These are phyloP conservation scores for Neofusicoccum umdonicola DNA, from an alignment of 2,329 filamentous ascomycete species.

Conservation along the genomic window DNA sequence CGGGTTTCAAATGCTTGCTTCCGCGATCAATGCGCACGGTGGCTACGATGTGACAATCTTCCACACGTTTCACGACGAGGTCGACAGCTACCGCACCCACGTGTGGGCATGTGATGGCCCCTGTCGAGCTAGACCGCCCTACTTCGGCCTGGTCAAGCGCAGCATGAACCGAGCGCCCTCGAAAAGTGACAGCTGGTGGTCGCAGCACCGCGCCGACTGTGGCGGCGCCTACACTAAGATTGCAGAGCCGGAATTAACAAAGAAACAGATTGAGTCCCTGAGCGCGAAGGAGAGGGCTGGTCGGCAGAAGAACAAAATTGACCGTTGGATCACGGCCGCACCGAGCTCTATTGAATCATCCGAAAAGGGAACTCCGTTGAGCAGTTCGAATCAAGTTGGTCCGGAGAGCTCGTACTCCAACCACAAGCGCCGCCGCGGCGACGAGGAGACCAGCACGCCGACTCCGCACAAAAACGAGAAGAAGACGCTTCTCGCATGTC, in stretches of 20 bases:
- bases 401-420: slow-evolving; percentile 7
- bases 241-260: slow-evolving; percentile 41
- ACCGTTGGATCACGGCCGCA: slow-evolving; percentile 35
- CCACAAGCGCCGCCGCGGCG: slow-evolving; percentile 24
- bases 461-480: slow-evolving; percentile 12
- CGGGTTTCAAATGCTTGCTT: slow-evolving; percentile 44
- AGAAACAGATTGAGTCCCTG: slow-evolving; percentile 40
- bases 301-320: slow-evolving; percentile 45
- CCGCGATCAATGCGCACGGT: slow-evolving; percentile 46
- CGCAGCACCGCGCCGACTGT: slow-evolving; percentile 39
- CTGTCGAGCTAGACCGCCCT: slow-evolving; percentile 38
- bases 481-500: slow-evolving; percentile 35
- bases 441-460: slow-evolving; percentile 15
- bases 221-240: slow-evolving; percentile 43
- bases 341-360: slow-evolving; percentile 15
- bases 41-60: slow-evolving; percentile 42
- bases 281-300: slow-evolving; percentile 42
- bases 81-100: slow-evolving; percentile 46
- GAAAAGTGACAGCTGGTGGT: slow-evolving; percentile 44
- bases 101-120: slow-evolving; percentile 45
- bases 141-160: slow-evolving; percentile 46
- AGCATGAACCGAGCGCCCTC: slow-evolving; percentile 46
- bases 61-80: slow-evolving; percentile 48
- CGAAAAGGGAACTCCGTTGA: slow-evolving; percentile 15
- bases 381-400: not conserved